Evolutionary conservation across 2,329 filamentous ascomycete species (phyloP).

Genomic region (Sclerotinia minor): DNA sequence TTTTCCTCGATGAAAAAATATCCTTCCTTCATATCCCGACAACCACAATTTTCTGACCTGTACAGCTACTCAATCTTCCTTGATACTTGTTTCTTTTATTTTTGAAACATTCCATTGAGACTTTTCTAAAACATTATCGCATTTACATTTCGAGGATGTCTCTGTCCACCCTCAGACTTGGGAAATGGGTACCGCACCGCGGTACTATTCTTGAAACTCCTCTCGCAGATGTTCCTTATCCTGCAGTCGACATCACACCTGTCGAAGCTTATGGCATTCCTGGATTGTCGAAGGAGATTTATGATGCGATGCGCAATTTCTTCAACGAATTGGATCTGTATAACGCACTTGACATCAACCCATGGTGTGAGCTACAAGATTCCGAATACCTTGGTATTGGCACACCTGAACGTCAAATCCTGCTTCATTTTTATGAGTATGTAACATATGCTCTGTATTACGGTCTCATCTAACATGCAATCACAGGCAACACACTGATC

Average conservation of each 20-base stretch:
- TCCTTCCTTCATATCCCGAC: background rate
- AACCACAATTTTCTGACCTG: background rate
- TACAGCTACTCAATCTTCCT: background rate
- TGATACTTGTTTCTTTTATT: background rate
- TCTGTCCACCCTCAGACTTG: background rate
- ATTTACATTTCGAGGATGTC: slow-evolving; percentile 13
- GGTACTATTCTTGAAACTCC: slow-evolving; percentile 15
- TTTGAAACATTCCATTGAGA: background rate
- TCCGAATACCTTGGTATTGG: background rate
- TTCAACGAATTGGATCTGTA: background rate
- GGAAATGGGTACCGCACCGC: background rate
- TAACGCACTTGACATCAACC: background rate
- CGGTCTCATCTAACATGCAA: background rate
- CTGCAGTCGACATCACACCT: background rate
- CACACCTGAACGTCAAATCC: slow-evolving; percentile 5
- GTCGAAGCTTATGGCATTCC: slow-evolving; percentile 3
- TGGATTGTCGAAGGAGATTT: background rate
- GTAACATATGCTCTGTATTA: background rate
- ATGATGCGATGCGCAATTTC: background rate
- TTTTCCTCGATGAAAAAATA: background rate
- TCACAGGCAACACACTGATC: slow-evolving; percentile 3
- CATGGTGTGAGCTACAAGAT: background rate
- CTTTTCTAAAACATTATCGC: slow-evolving; percentile 6
- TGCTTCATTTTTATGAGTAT: slow-evolving; percentile 12
- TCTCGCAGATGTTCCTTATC: slow-evolving; percentile 13